Base-by-base conservation (phyloP, 1,139 yeast species). In the Arxiozyma slooffiae region DNA sequence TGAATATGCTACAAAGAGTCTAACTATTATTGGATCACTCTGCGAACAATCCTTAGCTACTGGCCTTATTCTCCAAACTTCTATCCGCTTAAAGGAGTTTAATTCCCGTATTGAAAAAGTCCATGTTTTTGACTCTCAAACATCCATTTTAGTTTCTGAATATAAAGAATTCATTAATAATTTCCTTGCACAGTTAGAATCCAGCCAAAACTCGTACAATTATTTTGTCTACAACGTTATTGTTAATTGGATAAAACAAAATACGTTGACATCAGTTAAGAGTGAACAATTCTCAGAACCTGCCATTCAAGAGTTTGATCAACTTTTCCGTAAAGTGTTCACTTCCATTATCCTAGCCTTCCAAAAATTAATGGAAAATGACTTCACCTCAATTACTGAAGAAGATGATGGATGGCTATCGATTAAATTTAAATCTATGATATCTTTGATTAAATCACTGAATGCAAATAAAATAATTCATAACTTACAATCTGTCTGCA, bases 381-480 rank as follows among this genome's bases (percentile, higher is more conserved):
- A 71, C 44, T 71, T 58, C 1, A 69, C 62, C 11, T 61, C 64
- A 11, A 59, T 79, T 2, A 58, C 67, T 1, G 78, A 71, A 46
- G 85, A 78, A 11, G 79, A 76, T 43, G 85, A 82, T 54, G 71
- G 73, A n/a, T 85, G 95, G 95, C 72, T 85, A 41, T 64, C 72
- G 11, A 53, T 61, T 1, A 60, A 80, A 1, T 85, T 82, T 55
- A 72, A 71, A 49, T 71, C 74, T 48, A 57, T 80, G 2, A 55
- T 62, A 39, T 66, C 56, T 22, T 70, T 74, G 50, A 58, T 73
- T 16, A 75, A 73, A 48, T 56, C 69, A 11, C 60, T 78, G 11
- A 72, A 72, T 48, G 48, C 63, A 8, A 57, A 56, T 1, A 57
- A 63, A 14, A 60, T 75, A 40, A 40, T 60, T 1, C 56, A 53